phyloP scores from a whole-genome alignment of 176 grass and related monocot species.

The Chrysopogon serrulatus region DNA sequence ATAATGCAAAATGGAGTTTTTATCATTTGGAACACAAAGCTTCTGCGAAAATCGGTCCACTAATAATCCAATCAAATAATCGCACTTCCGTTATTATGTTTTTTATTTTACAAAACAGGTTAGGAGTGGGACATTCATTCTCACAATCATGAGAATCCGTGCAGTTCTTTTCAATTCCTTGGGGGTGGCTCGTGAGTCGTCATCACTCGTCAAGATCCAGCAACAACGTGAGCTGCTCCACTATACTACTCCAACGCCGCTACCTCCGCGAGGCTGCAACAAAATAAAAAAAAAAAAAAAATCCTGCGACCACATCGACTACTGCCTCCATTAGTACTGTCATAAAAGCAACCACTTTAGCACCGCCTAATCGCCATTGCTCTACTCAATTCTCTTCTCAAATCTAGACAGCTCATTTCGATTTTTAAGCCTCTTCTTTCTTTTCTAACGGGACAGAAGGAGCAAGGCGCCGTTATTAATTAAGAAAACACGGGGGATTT shows the following conservation, averaged over 20 bases:
- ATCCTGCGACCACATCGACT: background rate
- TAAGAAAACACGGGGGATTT: background rate
- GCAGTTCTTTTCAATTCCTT: slow-evolving; percentile 11
- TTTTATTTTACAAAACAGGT: background rate
- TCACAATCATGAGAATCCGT: background rate
- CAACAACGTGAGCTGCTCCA: background rate
- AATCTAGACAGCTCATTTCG: slow-evolving; percentile 1
- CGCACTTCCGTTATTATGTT: background rate
- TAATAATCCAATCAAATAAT: background rate
- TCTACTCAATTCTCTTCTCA: background rate
- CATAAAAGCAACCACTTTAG: background rate
- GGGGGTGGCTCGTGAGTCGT: background rate
- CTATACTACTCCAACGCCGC: background rate
- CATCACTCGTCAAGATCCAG: background rate
- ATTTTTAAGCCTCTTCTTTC: background rate
- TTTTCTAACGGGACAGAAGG: background rate
- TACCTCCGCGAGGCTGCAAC: background rate
- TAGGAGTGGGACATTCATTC: slow-evolving; percentile 17
- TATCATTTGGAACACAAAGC: background rate
- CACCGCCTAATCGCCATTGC: background rate
- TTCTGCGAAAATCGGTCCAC: background rate
- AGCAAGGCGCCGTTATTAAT: background rate
- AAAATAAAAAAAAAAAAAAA: background rate
- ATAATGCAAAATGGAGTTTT: background rate
- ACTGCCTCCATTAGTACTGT: background rate